Base-by-base conservation (phyloP, 306 rosid species). In the Malus domestica region DNA sequence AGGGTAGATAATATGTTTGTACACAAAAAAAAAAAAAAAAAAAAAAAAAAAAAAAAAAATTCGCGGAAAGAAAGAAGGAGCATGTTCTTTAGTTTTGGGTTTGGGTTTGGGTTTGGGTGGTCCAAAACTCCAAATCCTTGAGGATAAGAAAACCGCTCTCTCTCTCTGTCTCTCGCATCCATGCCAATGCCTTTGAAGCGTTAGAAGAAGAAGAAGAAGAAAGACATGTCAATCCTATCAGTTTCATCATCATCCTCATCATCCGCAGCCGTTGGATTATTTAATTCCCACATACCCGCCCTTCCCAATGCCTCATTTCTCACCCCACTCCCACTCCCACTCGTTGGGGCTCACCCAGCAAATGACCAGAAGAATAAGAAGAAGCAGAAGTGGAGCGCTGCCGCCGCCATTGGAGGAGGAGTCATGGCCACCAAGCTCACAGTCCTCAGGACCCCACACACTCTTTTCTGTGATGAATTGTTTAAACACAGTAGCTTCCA, bases 141-240 rank as follows among this genome's bases (percentile, higher is more conserved):
- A 61, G 59, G 77, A 74, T 74, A 74, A 74, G 77, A 61, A 74
- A 74, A 74, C 70, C 59, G 60, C 60, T 62, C 70, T 30, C 42
- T 63, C 20, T 8, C 6, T 1, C 29, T 4, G 16, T 35, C 46
- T 38, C 70, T 40, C 19, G 30, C 52, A 6, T 23, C 14, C 18
- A 61, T 30, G 29, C 33, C 20, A 25, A 27, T 61, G 67, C 32
- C 38, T 30, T 32, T 74, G 77, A 73, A 73, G 49, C 68, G 25
- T 42, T 73, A 40, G 27, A 25, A 40, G 58, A 42, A 60, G 77
- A 25, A 64, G 52, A 14, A 49, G 54, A 49, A 46, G 18, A 46
- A 64, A 59, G 77, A 74, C 20, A 74, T 74, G 77, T 61, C 77
- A 61, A 62, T 74, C 70, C 45, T 61, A 61, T 29, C 77, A 44